Conservation (phyloP, 345 rosid genomes). For the Mangifera indica region DNA sequence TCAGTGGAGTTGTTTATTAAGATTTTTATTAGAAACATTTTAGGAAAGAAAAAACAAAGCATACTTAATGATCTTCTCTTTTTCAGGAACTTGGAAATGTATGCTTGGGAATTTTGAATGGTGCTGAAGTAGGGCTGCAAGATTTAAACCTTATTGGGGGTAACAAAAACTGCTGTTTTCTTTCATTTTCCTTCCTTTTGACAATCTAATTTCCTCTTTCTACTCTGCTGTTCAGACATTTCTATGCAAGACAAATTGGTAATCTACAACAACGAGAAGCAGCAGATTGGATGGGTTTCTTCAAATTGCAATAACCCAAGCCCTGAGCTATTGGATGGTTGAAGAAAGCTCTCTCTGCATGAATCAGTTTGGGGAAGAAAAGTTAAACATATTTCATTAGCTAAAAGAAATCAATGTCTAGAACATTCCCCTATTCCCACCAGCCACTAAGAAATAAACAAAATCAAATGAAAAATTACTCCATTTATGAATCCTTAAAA, state of each 20-base stretch:
- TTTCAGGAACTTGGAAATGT: slow-evolving; percentile 67
- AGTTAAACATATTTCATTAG: no score
- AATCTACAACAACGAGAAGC: slow-evolving; percentile 73
- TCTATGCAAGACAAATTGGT: slow-evolving; percentile 64
- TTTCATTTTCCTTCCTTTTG: not conserved
- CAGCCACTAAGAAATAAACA: no score
- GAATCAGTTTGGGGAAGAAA: slow-evolving; percentile 17
- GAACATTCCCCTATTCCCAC: no score
- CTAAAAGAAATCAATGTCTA: no score
- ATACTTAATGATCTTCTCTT: not conserved
- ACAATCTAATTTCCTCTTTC: not conserved
- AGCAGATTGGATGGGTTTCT: slow-evolving; percentile 69
- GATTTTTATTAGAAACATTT: no score
- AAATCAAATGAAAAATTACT: no score
- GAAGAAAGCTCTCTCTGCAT: not conserved
- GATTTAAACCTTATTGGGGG: slow-evolving; percentile 66
- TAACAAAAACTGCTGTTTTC: slow-evolving; percentile 19
- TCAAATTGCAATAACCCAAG: slow-evolving; percentile 59
- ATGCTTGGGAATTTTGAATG: slow-evolving; percentile 78
- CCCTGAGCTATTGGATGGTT: slow-evolving; percentile 36
- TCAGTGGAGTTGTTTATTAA: not conserved
- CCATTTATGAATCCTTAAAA: no score
- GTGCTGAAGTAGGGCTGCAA: slow-evolving; percentile 53
- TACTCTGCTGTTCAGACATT: slow-evolving; percentile 37
- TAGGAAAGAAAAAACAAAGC: not conserved